Evolutionary conservation across 2,329 filamentous ascomycete genomes (phyloP).

Genomic region (Neospermospora avenae): DNA sequence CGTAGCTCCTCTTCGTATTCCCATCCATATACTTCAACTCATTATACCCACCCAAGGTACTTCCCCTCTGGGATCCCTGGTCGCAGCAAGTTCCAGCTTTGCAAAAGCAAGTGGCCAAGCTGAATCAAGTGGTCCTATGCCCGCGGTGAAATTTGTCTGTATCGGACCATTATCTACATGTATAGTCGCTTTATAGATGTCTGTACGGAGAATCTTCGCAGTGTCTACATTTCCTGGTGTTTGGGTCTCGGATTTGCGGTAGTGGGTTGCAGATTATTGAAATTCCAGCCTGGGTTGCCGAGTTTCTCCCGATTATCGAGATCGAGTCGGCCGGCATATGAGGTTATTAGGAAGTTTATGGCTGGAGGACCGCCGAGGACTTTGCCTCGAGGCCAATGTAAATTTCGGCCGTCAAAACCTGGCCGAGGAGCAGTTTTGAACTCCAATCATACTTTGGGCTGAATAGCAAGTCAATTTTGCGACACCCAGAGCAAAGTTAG

Average conservation of each 20-base stretch:
- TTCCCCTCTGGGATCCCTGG: slow-evolving; percentile 11
- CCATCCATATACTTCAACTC: slow-evolving; percentile 29
- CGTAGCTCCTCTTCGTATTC: slow-evolving; percentile 9
- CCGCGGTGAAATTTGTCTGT: too few species aligned
- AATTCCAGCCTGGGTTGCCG: slow-evolving; percentile 39
- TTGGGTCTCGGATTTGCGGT: slow-evolving; percentile 36
- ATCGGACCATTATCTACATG: too few species aligned
- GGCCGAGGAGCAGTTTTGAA: background rate
- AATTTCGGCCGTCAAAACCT: background rate
- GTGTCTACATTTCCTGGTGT: slow-evolving; percentile 7
- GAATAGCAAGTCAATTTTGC: background rate
- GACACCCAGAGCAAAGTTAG: background rate
- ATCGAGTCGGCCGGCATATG: slow-evolving; percentile 26
- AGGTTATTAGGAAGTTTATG: slow-evolving; percentile 33
- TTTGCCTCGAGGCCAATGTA: slow-evolving; percentile 29
- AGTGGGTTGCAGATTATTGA: slow-evolving; percentile 39
- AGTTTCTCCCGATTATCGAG: slow-evolving; percentile 40
- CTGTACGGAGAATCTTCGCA: background rate
- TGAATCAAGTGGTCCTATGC: too few species aligned
- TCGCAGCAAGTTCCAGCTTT: slow-evolving; percentile 2
- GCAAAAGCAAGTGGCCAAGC: background rate
- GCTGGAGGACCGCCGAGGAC: slow-evolving; percentile 36
- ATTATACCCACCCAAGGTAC: slow-evolving; percentile 24
- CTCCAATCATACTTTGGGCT: too few species aligned
- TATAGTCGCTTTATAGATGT: too few species aligned